Evolutionary conservation across 345 rosid species (phyloP), one percentile per base, ranked within the genome.

Genomic region (Limnanthes douglasii): DNA sequence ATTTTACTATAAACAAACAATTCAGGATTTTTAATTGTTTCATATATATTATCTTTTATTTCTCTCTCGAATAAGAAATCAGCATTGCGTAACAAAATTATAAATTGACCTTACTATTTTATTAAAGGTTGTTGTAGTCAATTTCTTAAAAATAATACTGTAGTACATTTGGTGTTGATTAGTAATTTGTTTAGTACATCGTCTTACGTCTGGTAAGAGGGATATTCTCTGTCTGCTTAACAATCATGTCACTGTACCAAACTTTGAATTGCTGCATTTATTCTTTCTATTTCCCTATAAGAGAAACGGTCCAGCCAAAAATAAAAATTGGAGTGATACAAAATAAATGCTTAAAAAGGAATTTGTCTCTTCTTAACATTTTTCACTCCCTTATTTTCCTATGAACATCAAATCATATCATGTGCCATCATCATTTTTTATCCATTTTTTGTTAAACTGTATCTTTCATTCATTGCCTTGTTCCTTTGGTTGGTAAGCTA

Each of bases 201-300:
- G n/a, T n/a, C n/a, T n/a, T n/a, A n/a, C n/a, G n/a, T n/a, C n/a
- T n/a, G n/a, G n/a, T n/a, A n/a, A n/a, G n/a, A 32, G 18, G 39
- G 43, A 48, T 46, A 57, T 58, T 54, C 54, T 20, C 45, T 30
- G 17, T 38, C 36, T 41, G 41, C 35, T 39, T 36, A 25, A 43
- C 49, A 61, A 61, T 43, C 51, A 55, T 58, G 38, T 62, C 54
- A 44, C 41, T 31, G 43, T 33, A 40, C 52, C 28, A 25, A 31
- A 19, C 19, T 48, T 49, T 39, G 37, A 42, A 39, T 21, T 16
- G n/a, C 34, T 5, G 28, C 68, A 57, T 51, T 65, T 52, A 53
- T 38, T 61, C 45, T 45, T 26, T 33, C 38, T 1, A 23, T 26
- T 52, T 51, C 50, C 46, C 47, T 40, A 37, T 41, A 58, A 43